phyloP scores from a whole-genome alignment of 768 basidiomycete genomes.

The Pleurotus ostreatus region DNA sequence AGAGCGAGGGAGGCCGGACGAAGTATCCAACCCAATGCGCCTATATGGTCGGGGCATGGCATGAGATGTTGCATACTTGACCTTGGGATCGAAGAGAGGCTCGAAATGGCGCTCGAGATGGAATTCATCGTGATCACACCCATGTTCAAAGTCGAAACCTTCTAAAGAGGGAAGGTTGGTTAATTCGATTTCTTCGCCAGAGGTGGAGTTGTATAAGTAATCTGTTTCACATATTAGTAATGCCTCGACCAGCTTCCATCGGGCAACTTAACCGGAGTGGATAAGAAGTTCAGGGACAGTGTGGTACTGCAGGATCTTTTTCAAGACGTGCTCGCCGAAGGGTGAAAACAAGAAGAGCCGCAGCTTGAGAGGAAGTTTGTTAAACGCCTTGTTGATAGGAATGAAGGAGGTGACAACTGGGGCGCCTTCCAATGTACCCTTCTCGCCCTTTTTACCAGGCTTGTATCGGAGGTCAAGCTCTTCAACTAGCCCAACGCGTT shows the following conservation, averaged over 20 bases:
- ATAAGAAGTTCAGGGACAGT: conserved; percentile 45
- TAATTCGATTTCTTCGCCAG: conserved; percentile 12
- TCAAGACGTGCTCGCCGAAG: conserved; percentile 44
- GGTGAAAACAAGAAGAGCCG: conserved; percentile 57
- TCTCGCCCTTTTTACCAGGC: conserved; percentile 28
- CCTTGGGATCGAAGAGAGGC: no score
- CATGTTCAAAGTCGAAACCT: neutral
- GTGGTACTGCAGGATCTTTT: conserved; percentile 57
- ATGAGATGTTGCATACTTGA: neutral
- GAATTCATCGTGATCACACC: neutral
- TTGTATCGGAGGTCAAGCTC: conserved; percentile 43
- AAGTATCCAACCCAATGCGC: neutral
- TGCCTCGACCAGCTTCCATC: neutral
- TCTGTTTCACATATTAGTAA: conserved; percentile 13
- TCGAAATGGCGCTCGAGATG: neutral
- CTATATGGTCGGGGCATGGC: neutral
- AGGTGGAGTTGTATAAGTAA: conserved; percentile 24
- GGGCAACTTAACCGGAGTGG: conserved; percentile 35
- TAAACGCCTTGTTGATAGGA: conserved; percentile 47
- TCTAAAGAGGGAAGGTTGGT: neutral
- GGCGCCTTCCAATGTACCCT: conserved; percentile 38
- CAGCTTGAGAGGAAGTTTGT: conserved; percentile 45
- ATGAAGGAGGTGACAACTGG: conserved; percentile 50
- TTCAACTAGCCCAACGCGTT: conserved; percentile 42
- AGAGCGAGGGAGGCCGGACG: neutral